Evolutionary conservation across 805 yeast species (phyloP), one percentile per base, ranked within the genome.

Genomic region (Ogataea nitratoaversa): DNA sequence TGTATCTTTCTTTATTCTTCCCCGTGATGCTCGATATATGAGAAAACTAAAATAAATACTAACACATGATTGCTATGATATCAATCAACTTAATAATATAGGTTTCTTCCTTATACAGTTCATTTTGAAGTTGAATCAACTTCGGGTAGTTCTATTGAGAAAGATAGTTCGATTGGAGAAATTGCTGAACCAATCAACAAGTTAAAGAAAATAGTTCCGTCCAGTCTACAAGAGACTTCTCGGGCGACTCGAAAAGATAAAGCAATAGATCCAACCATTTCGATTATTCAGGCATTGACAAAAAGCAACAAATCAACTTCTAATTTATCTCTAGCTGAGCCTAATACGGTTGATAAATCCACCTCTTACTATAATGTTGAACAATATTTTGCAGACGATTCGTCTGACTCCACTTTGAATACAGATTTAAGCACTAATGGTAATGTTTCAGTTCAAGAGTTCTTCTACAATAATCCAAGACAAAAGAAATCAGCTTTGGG

Each of bases 61-160:
- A 55, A 56, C 53, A 50, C 40, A 17, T n/a, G n/a, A n/a, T n/a
- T n/a, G n/a, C n/a, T n/a, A 8, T 25, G 17, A 9, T 13, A 6
- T 18, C 46, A 14, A 16, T 28, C 28, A 12, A 9, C 14, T n/a
- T 36, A 11, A 22, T 19, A n/a, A 13, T 40, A 70, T 16, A 76
- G 84, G 35, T 82, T 83, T 50, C 66, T 84, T 34, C 93, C 93
- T 2, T 79, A 79, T 53, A 80, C 88, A 3, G 88, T 83, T n/a
- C 85, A 82, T 47, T 76, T 76, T 47, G 78, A 76, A 47, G 72
- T 76, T 3, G 57, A 59, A 8, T 20, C 52, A 3, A 37, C 49
- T 7, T 36, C 43, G 11, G 41, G 38, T 3, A 30, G 34, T 5
- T 39, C 37, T 7, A 23, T 41, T 8, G 43, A 42, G 11, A 47